Base-by-base conservation (phyloP, 2,329 filamentous ascomycete genomes). In the Xylaria sp. region DNA sequence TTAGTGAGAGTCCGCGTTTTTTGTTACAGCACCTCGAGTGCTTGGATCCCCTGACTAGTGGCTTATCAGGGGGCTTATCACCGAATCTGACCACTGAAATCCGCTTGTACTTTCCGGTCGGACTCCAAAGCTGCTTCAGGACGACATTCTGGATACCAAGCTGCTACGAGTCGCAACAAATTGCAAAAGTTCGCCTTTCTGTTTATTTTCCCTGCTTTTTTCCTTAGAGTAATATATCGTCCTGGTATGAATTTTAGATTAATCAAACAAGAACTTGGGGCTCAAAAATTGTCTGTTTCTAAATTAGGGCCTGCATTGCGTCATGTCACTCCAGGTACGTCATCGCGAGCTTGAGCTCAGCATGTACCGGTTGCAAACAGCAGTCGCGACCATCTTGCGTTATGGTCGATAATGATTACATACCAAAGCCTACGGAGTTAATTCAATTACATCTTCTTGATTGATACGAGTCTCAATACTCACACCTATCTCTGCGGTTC, bases 301-400 rank as follows among this genome's bases (percentile, higher is more conserved):
- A 54, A 63, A 54, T 63, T 63, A 13, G 60, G 60, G 8, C 4
- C 12, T 13, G 25, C 34, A 48, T 63, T 63, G 48, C 48, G 60
- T 63, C 60, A 63, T 55, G 48, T 23, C 10, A 10, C 18, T 18
- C 10, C 7, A 50, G 10, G 23, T 60, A 60, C 57, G n/a, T 60
- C 57, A 60, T 60, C 28, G 57, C 3, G 44, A 23, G 57, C 57
- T 60, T 9, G 10, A 34, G 39, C 39, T 31, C 23, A 46, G n/a
- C 7, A 58, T 46, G 28, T 7, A 58, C 23, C 18, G 18, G 8
- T 18, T 13, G 39, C 15, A 37, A 34, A 44, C 39, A 58, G 7
- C 7, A n/a, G 5, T 13, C 34, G 34, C n/a, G 13, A 39, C 10
- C 31, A 13, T 9, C 13, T 25, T 25, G 12, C 37, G 7, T 6